phyloP scores from a whole-genome alignment of 208 protist species.

The Strigomonas culicis region DNA sequence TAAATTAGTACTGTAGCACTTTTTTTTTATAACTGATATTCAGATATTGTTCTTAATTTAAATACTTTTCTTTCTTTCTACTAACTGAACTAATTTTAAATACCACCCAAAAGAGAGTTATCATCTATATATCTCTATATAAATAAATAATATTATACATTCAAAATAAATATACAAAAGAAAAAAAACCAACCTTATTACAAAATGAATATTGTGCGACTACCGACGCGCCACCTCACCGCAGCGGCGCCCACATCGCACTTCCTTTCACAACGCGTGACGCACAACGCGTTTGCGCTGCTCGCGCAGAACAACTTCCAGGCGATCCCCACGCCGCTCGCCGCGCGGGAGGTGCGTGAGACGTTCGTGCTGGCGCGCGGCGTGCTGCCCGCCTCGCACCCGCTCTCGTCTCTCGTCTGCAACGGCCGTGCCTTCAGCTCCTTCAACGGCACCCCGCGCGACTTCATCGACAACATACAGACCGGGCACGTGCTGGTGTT shows the following conservation, averaged over 20 bases:
- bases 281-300: background rate
- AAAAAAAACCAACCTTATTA: background rate
- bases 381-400: constrained; percentile 10
- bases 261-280: too few relatives aligned
- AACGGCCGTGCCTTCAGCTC: constrained; percentile 26
- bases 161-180: background rate
- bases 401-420: constrained; percentile 9
- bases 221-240: too few relatives aligned
- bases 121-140: too few relatives aligned
- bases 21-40: background rate
- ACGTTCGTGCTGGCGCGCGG: constrained; percentile 24
- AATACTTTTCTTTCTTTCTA: too few relatives aligned
- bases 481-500: constrained; percentile 52
- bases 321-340: constrained; percentile 13
- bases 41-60: background rate
- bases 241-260: too few relatives aligned
- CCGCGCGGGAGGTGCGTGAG: constrained; percentile 14
- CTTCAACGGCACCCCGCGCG: constrained; percentile 36
- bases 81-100: too few relatives aligned
- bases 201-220: background rate
- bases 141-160: background rate
- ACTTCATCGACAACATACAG: constrained; percentile 42
- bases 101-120: too few relatives aligned
- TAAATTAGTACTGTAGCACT: background rate
- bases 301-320: constrained; percentile 16